A percentile compares a stretch with the other conserved stretches of the same genome.
Conservation (phyloP, 208 protist species). For the Naegleria lovaniensis region DNA sequence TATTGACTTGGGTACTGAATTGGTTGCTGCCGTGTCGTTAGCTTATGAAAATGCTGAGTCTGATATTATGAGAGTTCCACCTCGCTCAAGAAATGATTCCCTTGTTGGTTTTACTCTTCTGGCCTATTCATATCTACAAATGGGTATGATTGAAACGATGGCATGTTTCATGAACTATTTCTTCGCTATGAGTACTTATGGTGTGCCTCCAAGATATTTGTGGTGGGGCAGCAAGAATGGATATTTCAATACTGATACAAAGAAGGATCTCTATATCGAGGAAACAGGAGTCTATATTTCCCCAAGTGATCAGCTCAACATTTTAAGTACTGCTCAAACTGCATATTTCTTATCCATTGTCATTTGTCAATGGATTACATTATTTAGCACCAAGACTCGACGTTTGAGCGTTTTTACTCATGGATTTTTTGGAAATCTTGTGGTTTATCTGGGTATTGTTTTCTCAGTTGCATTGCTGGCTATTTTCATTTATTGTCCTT, state of each 20-base stretch:
- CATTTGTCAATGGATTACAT: slow-evolving; percentile 50
- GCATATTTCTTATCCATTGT: slow-evolving; percentile 65
- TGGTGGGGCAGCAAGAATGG: not conserved
- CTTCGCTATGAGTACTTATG: slow-evolving; percentile 39
- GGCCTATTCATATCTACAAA: slow-evolving; percentile 58
- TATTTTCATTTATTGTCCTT: slow-evolving; percentile 34
- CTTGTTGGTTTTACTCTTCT: slow-evolving; percentile 56
- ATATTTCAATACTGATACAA: not conserved
- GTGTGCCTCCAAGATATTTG: slow-evolving; percentile 15
- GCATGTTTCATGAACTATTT: slow-evolving; percentile 58
- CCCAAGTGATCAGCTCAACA: not conserved
- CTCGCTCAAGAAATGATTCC: slow-evolving; percentile 54
- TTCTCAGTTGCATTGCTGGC: not conserved
- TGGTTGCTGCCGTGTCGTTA: slow-evolving; percentile 55
- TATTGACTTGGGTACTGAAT: slow-evolving; percentile 64
- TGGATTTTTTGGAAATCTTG: not conserved
- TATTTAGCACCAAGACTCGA: slow-evolving; percentile 43
- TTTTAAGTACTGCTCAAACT: slow-evolving; percentile 49
- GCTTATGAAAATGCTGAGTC: slow-evolving; percentile 60
- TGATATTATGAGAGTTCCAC: slow-evolving; percentile 61
- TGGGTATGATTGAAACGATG: slow-evolving; percentile 54
- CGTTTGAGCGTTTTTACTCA: slow-evolving; percentile 24
- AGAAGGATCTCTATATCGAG: not conserved
- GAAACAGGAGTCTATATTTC: no score
- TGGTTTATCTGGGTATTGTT: not conserved